phyloP scores from a whole-genome alignment of 352 stramenopile genomes.

The Phytophthora ohioensis region DNA sequence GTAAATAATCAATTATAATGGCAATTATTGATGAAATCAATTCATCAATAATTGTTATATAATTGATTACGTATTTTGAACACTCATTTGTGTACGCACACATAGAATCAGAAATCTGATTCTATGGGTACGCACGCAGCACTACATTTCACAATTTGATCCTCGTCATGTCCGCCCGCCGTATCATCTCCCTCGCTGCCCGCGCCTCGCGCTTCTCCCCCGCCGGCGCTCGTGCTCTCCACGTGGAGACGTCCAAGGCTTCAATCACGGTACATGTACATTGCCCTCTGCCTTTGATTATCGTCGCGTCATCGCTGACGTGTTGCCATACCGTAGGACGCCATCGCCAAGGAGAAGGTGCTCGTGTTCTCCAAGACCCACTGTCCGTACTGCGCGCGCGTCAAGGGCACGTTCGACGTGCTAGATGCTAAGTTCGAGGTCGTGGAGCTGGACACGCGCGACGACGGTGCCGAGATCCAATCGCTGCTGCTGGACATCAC shows the following conservation, averaged over 20 bases:
- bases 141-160: conserved; percentile 13
- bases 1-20: conserved; percentile 3
- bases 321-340: conserved; percentile 41
- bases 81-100: too few relatives aligned
- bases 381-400: conserved; percentile 93
- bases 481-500: conserved; percentile 90
- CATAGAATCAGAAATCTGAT: background rate
- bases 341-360: conserved; percentile 71
- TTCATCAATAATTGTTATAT: background rate
- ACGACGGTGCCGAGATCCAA: conserved; percentile 94
- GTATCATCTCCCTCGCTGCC: conserved; percentile 27
- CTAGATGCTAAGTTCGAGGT: conserved; percentile 68
- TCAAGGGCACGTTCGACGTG: conserved; percentile 91
- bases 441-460: conserved; percentile 78
- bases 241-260: conserved; percentile 67
- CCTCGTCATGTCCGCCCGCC: conserved; percentile 26
- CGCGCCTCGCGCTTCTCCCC: conserved; percentile 28
- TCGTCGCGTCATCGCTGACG: too few relatives aligned
- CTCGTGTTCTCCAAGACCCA: conserved; percentile 97
- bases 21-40: too few relatives aligned
- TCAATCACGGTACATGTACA: conserved; percentile 58
- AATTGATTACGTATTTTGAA: conserved; percentile 7
- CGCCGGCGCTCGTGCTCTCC: conserved; percentile 43
- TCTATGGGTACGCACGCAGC: background rate
- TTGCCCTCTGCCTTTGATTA: background rate